A percentile compares a stretch with the other conserved stretches of the same genome.
Conservation (phyloP, 768 basidiomycete genomes). For the Hortiboletus campestris region DNA sequence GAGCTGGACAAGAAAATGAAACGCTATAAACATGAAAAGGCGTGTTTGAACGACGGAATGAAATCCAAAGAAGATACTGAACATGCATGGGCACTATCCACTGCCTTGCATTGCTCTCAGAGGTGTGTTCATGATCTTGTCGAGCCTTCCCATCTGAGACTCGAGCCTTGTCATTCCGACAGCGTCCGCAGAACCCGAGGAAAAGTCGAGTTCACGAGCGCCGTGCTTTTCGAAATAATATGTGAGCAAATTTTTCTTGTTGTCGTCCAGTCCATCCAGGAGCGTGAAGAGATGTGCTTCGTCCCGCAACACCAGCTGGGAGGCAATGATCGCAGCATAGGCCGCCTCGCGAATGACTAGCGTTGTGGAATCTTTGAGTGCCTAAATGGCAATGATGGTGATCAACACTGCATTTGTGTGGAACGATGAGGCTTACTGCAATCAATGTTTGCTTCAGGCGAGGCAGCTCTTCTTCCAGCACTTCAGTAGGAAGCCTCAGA, state of each 20-base stretch:
- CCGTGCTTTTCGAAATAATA: conserved; percentile 89
- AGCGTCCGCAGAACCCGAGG: conserved; percentile 29
- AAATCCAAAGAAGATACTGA: not conserved
- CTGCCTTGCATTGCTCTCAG: conserved; percentile 33
- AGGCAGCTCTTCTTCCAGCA: conserved; percentile 85
- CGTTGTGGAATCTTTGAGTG: conserved; percentile 67
- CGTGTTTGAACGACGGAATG: not conserved
- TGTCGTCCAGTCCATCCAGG: conserved; percentile 79
- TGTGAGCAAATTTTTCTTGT: conserved; percentile 87
- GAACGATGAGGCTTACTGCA: conserved; percentile 43
- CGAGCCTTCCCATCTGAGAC: conserved; percentile 78
- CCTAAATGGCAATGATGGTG: conserved; percentile 37
- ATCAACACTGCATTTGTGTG: not conserved
- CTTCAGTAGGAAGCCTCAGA: conserved; percentile 74
- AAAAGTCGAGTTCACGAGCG: conserved; percentile 50
- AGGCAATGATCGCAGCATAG: conserved; percentile 78
- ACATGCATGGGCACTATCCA: not conserved
- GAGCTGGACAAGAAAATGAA: not conserved
- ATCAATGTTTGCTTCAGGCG: conserved; percentile 70
- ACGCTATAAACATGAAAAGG: not conserved
- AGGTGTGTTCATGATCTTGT: conserved; percentile 76
- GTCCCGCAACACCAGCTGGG: conserved; percentile 78
- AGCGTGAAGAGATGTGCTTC: conserved; percentile 81
- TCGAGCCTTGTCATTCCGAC: conserved; percentile 67
- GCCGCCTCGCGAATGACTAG: conserved; percentile 84